These are phyloP conservation scores for Talaromyces rugulosus DNA, from an alignment of 2,329 filamentous ascomycete genomes.

Conservation along the genomic window DNA sequence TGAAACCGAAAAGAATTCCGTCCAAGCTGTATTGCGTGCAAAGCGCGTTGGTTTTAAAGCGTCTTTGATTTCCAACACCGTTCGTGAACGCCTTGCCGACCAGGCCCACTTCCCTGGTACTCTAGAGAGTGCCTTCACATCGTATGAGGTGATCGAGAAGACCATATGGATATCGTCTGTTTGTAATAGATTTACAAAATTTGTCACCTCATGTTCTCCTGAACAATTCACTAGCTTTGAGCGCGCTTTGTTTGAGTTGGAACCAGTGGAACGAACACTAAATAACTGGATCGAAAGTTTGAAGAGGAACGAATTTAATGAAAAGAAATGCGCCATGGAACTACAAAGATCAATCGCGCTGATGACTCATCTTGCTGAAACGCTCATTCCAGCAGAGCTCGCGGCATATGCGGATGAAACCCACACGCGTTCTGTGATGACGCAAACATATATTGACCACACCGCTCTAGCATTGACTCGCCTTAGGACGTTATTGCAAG, in stretches of 20 bases:
- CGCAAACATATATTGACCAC: slow-evolving; percentile 79
- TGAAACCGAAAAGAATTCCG: slow-evolving; percentile 73
- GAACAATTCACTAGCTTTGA: slow-evolving; percentile 76
- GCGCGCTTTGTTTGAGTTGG: slow-evolving; percentile 77
- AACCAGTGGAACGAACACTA: slow-evolving; percentile 83
- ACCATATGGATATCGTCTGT: slow-evolving; percentile 78
- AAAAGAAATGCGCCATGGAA: slow-evolving; percentile 75
- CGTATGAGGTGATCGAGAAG: slow-evolving; percentile 78
- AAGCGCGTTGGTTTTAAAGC: slow-evolving; percentile 87
- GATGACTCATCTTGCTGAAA: slow-evolving; percentile 78
- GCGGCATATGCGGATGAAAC: slow-evolving; percentile 74
- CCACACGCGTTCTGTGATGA: slow-evolving; percentile 69
- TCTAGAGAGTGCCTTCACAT: slow-evolving; percentile 72
- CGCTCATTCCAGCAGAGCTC: slow-evolving; percentile 67
- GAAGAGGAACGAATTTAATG: slow-evolving; percentile 78
- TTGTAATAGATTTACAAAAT: slow-evolving; percentile 77
- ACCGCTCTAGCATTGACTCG: slow-evolving; percentile 65
- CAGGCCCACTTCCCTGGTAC: slow-evolving; percentile 61
- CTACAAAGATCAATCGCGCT: slow-evolving; percentile 80
- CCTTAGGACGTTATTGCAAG: slow-evolving; percentile 62
- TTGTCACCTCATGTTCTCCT: slow-evolving; percentile 72
- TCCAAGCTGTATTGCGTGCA: slow-evolving; percentile 84
- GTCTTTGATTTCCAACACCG: slow-evolving; percentile 68
- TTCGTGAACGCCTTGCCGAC: slow-evolving; percentile 72
- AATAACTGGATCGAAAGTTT: slow-evolving; percentile 85